These are phyloP conservation scores for Pachyrhizus erosus DNA, from an alignment of 306 rosid species.

Conservation along the genomic window DNA sequence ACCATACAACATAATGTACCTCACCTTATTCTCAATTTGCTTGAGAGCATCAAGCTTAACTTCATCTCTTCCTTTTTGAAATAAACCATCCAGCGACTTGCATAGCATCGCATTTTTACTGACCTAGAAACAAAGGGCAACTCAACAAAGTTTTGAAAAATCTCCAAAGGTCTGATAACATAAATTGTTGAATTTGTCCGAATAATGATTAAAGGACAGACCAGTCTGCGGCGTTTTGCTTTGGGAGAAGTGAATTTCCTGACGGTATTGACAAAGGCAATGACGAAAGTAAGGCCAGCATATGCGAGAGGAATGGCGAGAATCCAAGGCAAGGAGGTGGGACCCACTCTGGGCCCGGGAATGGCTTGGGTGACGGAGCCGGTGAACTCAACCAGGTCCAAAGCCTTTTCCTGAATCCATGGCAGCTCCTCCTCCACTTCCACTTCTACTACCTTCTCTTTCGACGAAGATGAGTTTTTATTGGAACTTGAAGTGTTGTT, in stretches of 20 bases:
- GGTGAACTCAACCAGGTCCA: constrained; percentile 91
- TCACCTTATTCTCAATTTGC: constrained; percentile 71
- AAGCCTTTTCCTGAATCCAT: constrained; percentile 94
- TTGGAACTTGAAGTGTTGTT: constrained; percentile 8
- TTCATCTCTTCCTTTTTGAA: constrained; percentile 68
- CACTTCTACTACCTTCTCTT: constrained; percentile 45
- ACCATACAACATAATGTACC: constrained; percentile 17
- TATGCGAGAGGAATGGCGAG: constrained; percentile 86
- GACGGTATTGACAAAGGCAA: constrained; percentile 79
- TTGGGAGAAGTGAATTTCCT: constrained; percentile 77
- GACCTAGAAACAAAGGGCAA: constrained; percentile 51
- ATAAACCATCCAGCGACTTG: constrained; percentile 68
- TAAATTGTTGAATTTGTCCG: not conserved
- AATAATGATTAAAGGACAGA: constrained; percentile 13
- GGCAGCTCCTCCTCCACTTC: constrained; percentile 92
- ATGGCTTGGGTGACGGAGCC: constrained; percentile 91
- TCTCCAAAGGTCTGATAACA: too few species aligned
- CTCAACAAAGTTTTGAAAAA: not conserved
- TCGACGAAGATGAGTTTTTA: not conserved
- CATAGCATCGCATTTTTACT: constrained; percentile 77
- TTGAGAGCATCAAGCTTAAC: constrained; percentile 61
- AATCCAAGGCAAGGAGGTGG: constrained; percentile 89
- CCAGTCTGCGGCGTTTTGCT: constrained; percentile 84
- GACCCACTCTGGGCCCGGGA: constrained; percentile 93
- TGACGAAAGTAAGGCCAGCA: constrained; percentile 69